Base-by-base conservation (phyloP, 1,284 basidiomycete genomes). In the Cronartium quercuum region DNA sequence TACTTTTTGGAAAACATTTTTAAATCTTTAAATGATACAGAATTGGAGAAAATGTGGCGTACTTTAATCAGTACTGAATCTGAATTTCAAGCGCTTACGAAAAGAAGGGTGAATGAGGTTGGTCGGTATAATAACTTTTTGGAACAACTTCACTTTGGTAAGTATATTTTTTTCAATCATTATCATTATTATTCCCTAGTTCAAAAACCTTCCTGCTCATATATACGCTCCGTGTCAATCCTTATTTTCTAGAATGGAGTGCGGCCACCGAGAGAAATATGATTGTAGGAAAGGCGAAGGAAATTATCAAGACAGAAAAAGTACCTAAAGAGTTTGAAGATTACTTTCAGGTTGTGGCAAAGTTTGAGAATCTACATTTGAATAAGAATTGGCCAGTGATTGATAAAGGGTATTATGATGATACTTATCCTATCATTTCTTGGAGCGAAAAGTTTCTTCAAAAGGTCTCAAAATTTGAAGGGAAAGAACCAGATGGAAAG, bases 61-160 rank as follows among this genome's bases (percentile, higher is more conserved):
- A 24, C 51, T 24, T 21, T 55, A 10, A 18, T 55, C 29, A 24
- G 29, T 55, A 21, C 51, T 55, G 51, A 55, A 55, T 18, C 51
- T 21, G 51, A 55, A 55, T 55, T 55, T 24, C n/a, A 55, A 55
- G 29, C 51, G 51, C n/a, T n/a, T n/a, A n/a, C n/a, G n/a, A n/a
- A n/a, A n/a, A n/a, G n/a, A 24, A 1, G 6, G 5, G 29, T 6
- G 5, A 55, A n/a, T 24, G 29, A 55, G 7, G n/a, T 55, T 21
- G 6, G 15, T 9, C 51, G 51, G 51, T 55, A 55, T 24, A 55
- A n/a, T 10, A 55, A 55, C 51, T 55, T 55, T 24, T 55, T 55
- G 15, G 51, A 55, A 55, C 51, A 55, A 55, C 51, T 55, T 55
- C 51, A 55, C 51, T 55, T 55, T 55, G 51, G 51, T 55, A 55